phyloP scores from a whole-genome alignment of 2,329 filamentous ascomycete species.

The Fusarium sp. region DNA sequence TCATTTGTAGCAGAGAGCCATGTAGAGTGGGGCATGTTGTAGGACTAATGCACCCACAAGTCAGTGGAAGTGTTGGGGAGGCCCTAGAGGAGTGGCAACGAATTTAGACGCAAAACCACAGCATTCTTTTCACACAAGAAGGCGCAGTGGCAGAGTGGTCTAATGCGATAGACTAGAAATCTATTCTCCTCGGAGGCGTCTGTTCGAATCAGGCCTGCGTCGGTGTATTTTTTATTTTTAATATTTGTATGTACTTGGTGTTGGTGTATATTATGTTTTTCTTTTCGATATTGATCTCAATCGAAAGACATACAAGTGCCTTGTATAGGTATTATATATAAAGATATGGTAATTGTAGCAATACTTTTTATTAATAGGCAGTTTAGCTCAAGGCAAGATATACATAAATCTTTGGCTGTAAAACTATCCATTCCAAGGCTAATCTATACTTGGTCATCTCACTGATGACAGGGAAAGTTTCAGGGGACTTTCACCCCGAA shows the following conservation, averaged over 20 bases:
- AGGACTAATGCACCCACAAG: background rate
- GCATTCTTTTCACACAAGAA: background rate
- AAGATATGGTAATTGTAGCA: no score
- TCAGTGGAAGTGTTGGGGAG: background rate
- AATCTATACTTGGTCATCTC: background rate
- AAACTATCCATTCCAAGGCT: background rate
- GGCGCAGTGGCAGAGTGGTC: conserved; percentile 38
- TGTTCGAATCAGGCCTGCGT: conserved; percentile 38
- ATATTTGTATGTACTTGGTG: no score
- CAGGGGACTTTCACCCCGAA: background rate
- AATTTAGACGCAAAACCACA: accelerated
- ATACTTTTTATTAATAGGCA: background rate
- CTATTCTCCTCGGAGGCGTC: conserved; percentile 36
- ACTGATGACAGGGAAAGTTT: background rate
- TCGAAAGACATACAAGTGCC: no score
- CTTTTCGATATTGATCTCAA: no score
- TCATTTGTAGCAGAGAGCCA: no score
- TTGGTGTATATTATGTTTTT: no score
- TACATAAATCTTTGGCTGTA: background rate
- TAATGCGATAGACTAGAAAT: conserved; percentile 39
- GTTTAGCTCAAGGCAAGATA: background rate
- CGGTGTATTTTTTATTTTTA: conserved; percentile 3
- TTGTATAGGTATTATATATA: no score
- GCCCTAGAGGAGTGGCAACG: accelerated
- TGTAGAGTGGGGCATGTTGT: background rate